Base-by-base conservation (phyloP, 2,329 filamentous ascomycete species). In the Colletotrichum tanaceti region DNA sequence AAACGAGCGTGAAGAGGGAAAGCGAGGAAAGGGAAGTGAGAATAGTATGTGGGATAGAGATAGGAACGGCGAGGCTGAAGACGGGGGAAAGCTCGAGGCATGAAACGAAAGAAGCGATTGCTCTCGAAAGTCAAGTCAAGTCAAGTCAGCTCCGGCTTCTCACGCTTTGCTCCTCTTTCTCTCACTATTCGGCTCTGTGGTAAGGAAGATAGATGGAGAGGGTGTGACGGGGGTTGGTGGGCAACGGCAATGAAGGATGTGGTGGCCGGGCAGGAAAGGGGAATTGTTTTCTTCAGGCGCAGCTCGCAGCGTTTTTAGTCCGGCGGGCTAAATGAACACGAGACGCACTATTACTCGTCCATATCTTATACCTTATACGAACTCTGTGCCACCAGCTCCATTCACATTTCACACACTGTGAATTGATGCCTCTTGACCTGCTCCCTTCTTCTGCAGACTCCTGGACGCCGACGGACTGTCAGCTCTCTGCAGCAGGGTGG, bases 321-420 rank as follows among this genome's bases (percentile, higher is more conserved):
- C 69, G 70, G 69, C 54, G 65, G 62, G 52, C 70, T 24, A 22
- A 5, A 70, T 7, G 39, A 50, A 57, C 65, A 57, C 20, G 24
- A 49, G 43, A 28, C 59, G 70, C 52, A 71, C 11, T 22, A 49
- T 11, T 22, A 49, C 47, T 39, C 22, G 35, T 39, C 22, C 59
- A 71, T 72, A 71, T 65, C 22, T n/a, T n/a, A n/a, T n/a, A n/a
- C n/a, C n/a, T n/a, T 57, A 71, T 72, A 71, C 69, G 71, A 71
- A 70, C 64, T 69, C 43, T 71, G 64, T 70, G 64, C 67, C 53
- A 58, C 46, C 20, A 44, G 53, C 32, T 35, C 32, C 32, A 35
- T 35, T 35, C 32, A 64, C 28, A 50, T 28, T 32, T 43, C 65
- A 68, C 46, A 63, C 38, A 58, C 55, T 59, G 62, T 59, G 46